A percentile compares a stretch with the other conserved stretches of the same genome.
Evolutionary conservation across 192 early-diverging fungal genomes (phyloP).

Genomic region (Podila epigama): DNA sequence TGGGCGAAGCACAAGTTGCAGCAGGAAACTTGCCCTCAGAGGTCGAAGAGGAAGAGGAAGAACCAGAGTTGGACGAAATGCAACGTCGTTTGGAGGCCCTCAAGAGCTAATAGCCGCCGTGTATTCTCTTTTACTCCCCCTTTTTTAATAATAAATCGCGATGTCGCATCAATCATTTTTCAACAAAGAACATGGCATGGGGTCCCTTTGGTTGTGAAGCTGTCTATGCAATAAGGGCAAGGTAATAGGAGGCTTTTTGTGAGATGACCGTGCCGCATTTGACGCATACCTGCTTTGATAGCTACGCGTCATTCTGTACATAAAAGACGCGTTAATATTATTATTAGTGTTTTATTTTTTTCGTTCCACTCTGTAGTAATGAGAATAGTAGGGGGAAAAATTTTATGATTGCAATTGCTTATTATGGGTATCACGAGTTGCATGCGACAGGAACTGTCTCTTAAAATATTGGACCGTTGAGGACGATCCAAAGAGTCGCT

Average conservation of each 20-base stretch:
- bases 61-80: conserved; percentile 85
- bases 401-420: too few relatives aligned
- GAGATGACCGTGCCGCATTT: too few relatives aligned
- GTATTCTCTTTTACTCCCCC: background rate
- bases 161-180: background rate
- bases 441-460: conserved; percentile 15
- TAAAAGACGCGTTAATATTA: too few relatives aligned
- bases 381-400: too few relatives aligned
- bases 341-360: too few relatives aligned
- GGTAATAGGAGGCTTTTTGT: too few relatives aligned
- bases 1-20: conserved; percentile 22
- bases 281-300: too few relatives aligned
- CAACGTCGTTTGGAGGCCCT: conserved; percentile 84
- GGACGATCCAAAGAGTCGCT: conserved; percentile 36
- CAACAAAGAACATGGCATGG: background rate
- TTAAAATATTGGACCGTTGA: conserved; percentile 34
- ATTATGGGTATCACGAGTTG: conserved; percentile 6
- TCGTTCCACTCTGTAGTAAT: too few relatives aligned
- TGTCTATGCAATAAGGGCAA: too few relatives aligned
- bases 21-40: conserved; percentile 47
- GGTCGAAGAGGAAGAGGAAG: conserved; percentile 69
- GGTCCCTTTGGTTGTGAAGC: background rate
- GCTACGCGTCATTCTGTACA: too few relatives aligned
- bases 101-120: conserved; percentile 56
- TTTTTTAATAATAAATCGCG: background rate